Evolutionary conservation across 441 rosid genomes (phyloP).

Genomic region (Jatropha multifida): DNA sequence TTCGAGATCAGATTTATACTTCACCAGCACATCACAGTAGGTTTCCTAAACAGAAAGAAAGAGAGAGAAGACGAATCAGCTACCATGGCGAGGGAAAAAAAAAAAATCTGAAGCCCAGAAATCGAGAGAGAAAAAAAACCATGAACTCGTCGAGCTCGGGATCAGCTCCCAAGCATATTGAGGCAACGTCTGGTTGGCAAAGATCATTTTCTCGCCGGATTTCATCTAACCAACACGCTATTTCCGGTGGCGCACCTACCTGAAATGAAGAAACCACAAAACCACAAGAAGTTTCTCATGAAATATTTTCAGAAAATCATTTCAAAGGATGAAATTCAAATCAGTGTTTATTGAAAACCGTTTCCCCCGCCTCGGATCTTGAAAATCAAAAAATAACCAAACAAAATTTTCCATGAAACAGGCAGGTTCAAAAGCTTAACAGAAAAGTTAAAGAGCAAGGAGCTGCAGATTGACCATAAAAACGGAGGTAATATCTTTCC

Average conservation of each 20-base stretch:
- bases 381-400: neutral
- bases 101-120: neutral
- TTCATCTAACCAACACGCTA: slow-evolving; percentile 64
- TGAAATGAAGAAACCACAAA: slow-evolving; percentile 16
- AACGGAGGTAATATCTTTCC: neutral
- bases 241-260: slow-evolving; percentile 97
- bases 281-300: neutral
- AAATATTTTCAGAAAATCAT: neutral
- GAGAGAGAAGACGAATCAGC: neutral
- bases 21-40: slow-evolving; percentile 69
- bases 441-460: neutral
- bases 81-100: neutral
- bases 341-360: neutral
- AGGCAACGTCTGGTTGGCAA: slow-evolving; percentile 37
- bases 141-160: slow-evolving; percentile 91
- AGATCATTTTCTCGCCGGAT: slow-evolving; percentile 53
- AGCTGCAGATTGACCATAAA: neutral
- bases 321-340: neutral
- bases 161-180: slow-evolving; percentile 62
- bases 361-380: neutral
- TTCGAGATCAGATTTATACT: slow-evolving; percentile 82
- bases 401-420: neutral
- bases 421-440: neutral
- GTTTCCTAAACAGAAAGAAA: slow-evolving; percentile 48
- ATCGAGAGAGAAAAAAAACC: slow-evolving; percentile 26